Evolutionary conservation across 345 rosid species (phyloP).

Genomic region (Hevea brasiliensis): DNA sequence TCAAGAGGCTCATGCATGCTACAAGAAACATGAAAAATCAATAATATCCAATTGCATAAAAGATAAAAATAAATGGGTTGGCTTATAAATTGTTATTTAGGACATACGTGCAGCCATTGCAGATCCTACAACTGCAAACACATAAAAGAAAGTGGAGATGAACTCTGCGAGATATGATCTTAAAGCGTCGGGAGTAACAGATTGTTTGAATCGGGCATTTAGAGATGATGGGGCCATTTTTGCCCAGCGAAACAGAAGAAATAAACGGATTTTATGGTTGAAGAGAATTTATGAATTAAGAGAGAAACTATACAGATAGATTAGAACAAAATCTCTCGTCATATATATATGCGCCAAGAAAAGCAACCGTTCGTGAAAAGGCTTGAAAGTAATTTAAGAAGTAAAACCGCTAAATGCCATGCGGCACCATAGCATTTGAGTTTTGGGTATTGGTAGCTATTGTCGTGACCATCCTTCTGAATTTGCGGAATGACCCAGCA

Average conservation of each 20-base stretch:
- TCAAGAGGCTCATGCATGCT: neutral
- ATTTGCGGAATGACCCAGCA: neutral
- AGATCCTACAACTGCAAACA: conserved; percentile 79
- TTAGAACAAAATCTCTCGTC: no score
- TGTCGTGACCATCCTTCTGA: neutral
- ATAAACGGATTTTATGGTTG: neutral
- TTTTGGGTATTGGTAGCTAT: neutral
- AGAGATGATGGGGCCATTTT: conserved; percentile 57
- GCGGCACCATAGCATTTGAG: neutral
- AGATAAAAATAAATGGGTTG: no score
- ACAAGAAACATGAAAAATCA: neutral
- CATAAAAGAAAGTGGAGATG: conserved; percentile 86
- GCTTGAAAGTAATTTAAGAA: conserved; percentile 2
- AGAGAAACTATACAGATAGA: no score
- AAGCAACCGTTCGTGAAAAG: neutral
- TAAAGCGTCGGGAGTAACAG: conserved; percentile 51
- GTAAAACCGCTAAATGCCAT: conserved; percentile 7
- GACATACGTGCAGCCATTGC: conserved; percentile 72
- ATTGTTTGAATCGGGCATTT: conserved; percentile 43
- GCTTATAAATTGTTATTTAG: neutral
- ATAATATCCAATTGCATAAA: no score
- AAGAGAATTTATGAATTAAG: no score
- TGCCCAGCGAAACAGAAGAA: neutral
- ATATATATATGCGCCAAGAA: neutral
- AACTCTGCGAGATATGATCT: conserved; percentile 83